Evolutionary conservation across 1,284 basidiomycete species (phyloP).

Genomic region (Sphaerobolus stellatus): DNA sequence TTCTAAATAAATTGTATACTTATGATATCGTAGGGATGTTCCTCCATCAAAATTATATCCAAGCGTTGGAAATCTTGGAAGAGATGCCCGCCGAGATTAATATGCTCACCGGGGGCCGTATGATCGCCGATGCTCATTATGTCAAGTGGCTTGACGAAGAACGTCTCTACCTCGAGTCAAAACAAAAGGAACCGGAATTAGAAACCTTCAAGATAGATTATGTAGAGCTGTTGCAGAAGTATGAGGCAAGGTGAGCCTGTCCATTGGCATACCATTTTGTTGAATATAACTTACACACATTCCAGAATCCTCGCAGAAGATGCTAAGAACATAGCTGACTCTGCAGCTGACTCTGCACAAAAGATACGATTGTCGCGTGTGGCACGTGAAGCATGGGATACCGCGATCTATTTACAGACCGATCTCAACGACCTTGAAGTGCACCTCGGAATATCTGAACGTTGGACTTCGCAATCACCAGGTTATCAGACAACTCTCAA

Average conservation of each 20-base stretch:
- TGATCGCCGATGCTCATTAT: constrained; percentile 2
- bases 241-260: constrained; percentile 16
- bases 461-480: constrained; percentile 12
- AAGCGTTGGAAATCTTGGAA: no score
- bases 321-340: background rate
- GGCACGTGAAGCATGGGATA: background rate
- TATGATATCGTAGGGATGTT: no score
- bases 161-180: constrained; percentile 11
- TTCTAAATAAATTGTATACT: no score
- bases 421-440: constrained; percentile 13
- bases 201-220: constrained; percentile 18
- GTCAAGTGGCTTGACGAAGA: constrained; percentile 7
- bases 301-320: background rate
- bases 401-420: background rate
- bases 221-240: constrained; percentile 20
- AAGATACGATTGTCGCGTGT: background rate
- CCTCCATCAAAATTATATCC: no score
- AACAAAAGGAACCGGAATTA: constrained; percentile 15
- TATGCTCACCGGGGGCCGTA: constrained; percentile 1
- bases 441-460: constrained; percentile 12
- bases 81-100: no score
- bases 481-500: constrained; percentile 10
- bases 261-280: background rate
- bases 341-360: background rate
- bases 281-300: background rate